Evolutionary conservation across 257 asterid genomes (phyloP).

Genomic region (Cordia subcordata): DNA sequence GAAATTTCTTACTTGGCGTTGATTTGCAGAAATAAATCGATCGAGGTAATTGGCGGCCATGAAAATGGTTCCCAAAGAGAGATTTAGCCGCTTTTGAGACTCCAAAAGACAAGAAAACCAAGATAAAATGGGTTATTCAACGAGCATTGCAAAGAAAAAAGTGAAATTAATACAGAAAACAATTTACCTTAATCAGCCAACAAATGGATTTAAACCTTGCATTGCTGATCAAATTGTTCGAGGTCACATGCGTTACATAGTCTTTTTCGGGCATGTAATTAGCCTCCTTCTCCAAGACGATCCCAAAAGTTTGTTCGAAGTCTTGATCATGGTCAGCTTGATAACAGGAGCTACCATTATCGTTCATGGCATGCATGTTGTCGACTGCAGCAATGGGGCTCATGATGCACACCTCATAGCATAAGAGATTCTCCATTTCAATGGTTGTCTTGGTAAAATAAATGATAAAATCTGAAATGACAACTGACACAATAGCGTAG

Average conservation of each 20-base stretch:
- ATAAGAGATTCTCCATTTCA: constrained; percentile 43
- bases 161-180: not conserved
- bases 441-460: not conserved
- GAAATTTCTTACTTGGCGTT: constrained; percentile 37
- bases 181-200: constrained; percentile 63
- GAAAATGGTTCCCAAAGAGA: constrained; percentile 47
- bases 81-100: constrained; percentile 51
- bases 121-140: not conserved
- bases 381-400: constrained; percentile 14
- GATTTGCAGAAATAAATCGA: constrained; percentile 49
- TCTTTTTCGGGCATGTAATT: constrained; percentile 33
- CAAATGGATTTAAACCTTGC: constrained; percentile 41
- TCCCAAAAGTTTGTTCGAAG: constrained; percentile 29
- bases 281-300: constrained; percentile 36
- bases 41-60: constrained; percentile 64
- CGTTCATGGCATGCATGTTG: not conserved
- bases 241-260: constrained; percentile 21
- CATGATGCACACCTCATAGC: constrained; percentile 59
- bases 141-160: not conserved
- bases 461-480: not conserved
- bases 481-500: too few relatives aligned
- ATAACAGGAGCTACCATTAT: not conserved
- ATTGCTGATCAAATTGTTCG: constrained; percentile 16
- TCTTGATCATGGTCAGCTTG: constrained; percentile 26
- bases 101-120: constrained; percentile 14